These are phyloP conservation scores for Beta vulgaris DNA, from an alignment of 148 eudicot genomes.

Conservation along the genomic window DNA sequence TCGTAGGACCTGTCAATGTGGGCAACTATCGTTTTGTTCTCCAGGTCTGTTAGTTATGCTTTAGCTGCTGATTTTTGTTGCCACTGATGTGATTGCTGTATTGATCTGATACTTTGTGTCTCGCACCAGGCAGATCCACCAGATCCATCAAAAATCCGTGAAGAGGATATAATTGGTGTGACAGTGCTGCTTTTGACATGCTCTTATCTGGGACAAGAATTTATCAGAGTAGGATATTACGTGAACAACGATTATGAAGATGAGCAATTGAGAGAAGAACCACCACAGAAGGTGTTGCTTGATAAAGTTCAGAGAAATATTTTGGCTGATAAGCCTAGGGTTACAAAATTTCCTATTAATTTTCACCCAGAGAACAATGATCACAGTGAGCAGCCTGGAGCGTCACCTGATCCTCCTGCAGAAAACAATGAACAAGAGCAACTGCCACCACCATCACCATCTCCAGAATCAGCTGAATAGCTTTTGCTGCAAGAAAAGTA, in stretches of 20 bases:
- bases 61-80: not conserved
- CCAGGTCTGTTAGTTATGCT: slow-evolving; percentile 43
- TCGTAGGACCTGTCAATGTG: slow-evolving; percentile 90
- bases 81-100: not conserved
- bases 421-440: slow-evolving; percentile 1
- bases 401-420: slow-evolving; percentile 11
- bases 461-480: slow-evolving; percentile 32
- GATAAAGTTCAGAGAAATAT: slow-evolving; percentile 81
- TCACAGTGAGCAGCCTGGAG: slow-evolving; percentile 49
- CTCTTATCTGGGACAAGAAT: slow-evolving; percentile 87
- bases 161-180: slow-evolving; percentile 89
- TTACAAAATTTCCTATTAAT: slow-evolving; percentile 89
- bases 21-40: slow-evolving; percentile 94
- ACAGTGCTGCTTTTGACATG: slow-evolving; percentile 87
- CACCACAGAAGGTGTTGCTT: slow-evolving; percentile 78
- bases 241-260: slow-evolving; percentile 88
- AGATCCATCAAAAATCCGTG: slow-evolving; percentile 84
- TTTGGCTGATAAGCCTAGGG: slow-evolving; percentile 83
- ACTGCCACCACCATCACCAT: slow-evolving; percentile 1
- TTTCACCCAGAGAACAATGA: slow-evolving; percentile 76
- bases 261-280: slow-evolving; percentile 77
- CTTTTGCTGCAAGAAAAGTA: not conserved
- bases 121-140: slow-evolving; percentile 82
- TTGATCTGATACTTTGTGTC: not conserved
- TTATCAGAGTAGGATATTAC: slow-evolving; percentile 83